These are phyloP conservation scores for Rhodotorula toruloides DNA, from an alignment of 768 basidiomycete genomes.

Conservation along the genomic window DNA sequence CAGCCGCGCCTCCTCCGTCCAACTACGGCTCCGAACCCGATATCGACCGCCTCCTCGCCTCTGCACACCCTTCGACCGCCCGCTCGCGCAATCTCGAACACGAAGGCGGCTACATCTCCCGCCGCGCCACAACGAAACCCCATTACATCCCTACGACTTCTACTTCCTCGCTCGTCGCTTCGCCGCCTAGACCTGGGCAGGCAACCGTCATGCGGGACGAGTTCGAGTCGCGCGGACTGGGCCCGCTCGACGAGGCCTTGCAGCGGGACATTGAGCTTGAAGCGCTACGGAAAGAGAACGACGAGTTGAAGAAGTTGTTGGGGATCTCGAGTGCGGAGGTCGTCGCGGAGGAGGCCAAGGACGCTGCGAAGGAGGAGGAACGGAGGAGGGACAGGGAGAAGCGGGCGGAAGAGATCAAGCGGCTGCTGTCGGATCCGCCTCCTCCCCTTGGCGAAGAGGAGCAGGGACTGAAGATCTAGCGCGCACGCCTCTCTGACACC, in stretches of 20 bases:
- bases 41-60: constrained; percentile 20
- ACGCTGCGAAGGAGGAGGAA: background rate
- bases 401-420: background rate
- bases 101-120: constrained; percentile 33
- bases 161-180: constrained; percentile 29
- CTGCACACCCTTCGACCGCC: constrained; percentile 22
- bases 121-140: background rate
- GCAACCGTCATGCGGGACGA: background rate
- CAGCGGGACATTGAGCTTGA: constrained; percentile 83
- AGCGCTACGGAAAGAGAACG: constrained; percentile 77
- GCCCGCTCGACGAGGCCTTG: constrained; percentile 68
- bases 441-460: too few relatives aligned
- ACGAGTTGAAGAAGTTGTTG: constrained; percentile 65
- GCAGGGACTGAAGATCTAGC: too few relatives aligned
- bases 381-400: background rate
- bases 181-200: constrained; percentile 6
- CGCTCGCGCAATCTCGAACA: constrained; percentile 12
- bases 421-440: background rate
- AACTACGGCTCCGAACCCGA: background rate
- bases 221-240: constrained; percentile 36
- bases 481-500: too few relatives aligned
- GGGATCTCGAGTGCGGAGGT: constrained; percentile 53
- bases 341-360: constrained; percentile 4
- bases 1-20: background rate
- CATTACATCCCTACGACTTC: constrained; percentile 36